Evolutionary conservation across 768 basidiomycete species (phyloP), one percentile per base, ranked within the genome.

Genomic region (Kondoa malvinella): DNA sequence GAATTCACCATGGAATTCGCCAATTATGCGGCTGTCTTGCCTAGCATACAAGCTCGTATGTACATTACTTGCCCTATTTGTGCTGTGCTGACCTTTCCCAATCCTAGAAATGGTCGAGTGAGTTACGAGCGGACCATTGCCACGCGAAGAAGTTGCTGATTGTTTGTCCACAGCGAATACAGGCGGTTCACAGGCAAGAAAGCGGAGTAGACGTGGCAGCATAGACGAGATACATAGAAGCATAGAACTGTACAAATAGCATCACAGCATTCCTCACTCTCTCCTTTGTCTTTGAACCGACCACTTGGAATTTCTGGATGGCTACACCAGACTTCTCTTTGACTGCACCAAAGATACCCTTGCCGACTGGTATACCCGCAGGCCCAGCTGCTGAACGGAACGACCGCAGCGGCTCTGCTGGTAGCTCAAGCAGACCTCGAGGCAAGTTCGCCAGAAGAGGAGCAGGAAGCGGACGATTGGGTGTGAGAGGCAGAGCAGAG

Each of bases 1-100:
- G 79, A 81, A 74, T 81, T 80, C 76, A 78, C 76, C 21, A 81
- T 81, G 80, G 80, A 80, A 72, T 80, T 79, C 73, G 66, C 89
- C 85, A 83, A 80, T 29, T 91, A 96, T 75, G 77, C 82, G 76
- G 87, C 92, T 25, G 92, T 95, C 3, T 79, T 92, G 67, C 86
- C 89, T 2, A 84, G 87, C 73, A 78, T 91, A 21, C 94, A 97
- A 78, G 40, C 40, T 50, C 40, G 40, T 50, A 50, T 8, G 40
- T 50, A 8, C 12, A 50, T 8, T 50, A 8, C 40, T 21, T 50
- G 40, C 21, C 8, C 12, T 50, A 50, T 21, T 8, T 21, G 58
- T 4, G 4, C 58, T 25, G 27, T 59, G 58, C 25, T 31, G 25
- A 59, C 4, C 21, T 25, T 59, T 29, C 25, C 14, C 25, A 31